phyloP scores from a whole-genome alignment of 2,329 filamentous ascomycete genomes.

The Penicillium sp. region DNA sequence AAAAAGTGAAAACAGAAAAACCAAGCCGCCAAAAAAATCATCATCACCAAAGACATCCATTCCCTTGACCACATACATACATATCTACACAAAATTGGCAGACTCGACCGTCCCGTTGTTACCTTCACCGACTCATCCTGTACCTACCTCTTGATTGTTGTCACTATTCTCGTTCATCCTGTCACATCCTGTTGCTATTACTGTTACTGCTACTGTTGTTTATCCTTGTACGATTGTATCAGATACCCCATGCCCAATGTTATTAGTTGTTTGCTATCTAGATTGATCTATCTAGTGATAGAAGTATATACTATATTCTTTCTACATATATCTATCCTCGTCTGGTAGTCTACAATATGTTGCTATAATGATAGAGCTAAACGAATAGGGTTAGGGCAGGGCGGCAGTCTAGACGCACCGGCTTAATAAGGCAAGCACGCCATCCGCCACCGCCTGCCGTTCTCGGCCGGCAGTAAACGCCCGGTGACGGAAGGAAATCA shows the following conservation, averaged over 20 bases:
- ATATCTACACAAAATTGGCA: not conserved
- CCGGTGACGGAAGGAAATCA: no score
- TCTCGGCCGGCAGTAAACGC: not conserved
- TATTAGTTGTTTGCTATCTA: not conserved
- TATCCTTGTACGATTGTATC: not conserved
- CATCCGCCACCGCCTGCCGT: slow-evolving; percentile 10
- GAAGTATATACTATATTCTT: not conserved
- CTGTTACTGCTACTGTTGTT: not conserved
- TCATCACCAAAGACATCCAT: not conserved
- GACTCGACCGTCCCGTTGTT: not conserved
- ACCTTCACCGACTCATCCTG: not conserved
- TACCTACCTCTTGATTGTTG: not conserved
- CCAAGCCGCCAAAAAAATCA: not conserved
- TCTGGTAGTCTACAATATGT: not conserved
- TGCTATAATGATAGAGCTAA: no score
- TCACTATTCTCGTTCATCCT: not conserved
- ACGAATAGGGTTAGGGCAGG: not conserved
- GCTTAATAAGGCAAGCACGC: slow-evolving; percentile 7
- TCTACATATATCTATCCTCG: no score
- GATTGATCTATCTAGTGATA: not conserved
- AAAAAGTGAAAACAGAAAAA: not conserved
- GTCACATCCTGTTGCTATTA: not conserved
- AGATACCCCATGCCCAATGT: slow-evolving; percentile 8
- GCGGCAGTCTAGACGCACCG: slow-evolving; percentile 2
- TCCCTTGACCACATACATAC: not conserved